Base-by-base conservation (phyloP, 2,329 filamentous ascomycete species). In the Didymella keratinophila region DNA sequence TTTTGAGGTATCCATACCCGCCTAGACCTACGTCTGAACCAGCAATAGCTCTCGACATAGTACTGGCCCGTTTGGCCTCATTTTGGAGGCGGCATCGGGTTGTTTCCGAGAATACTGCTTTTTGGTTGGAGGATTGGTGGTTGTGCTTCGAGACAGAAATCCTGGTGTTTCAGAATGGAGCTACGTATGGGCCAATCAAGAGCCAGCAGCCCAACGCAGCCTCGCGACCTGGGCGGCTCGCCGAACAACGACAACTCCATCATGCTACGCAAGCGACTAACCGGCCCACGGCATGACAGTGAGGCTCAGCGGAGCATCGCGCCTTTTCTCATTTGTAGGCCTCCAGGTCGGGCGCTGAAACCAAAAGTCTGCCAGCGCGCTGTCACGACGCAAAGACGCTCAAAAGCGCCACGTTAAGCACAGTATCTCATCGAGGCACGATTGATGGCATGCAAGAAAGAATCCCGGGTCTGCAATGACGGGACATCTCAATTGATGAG, bases 1-100 rank as follows among this genome's bases (percentile, higher is more conserved):
- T 76, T 76, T 77, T 77, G 72, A 77, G 67, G 74, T 69, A 70
- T 65, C 55, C 62, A 64, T 76, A 77, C 72, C 69, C 75, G 74
- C 75, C 62, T 61, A 68, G 71, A 67, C 63, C 68, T 71, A 71
- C 68, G 74, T 77, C 75, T 77, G 73, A 71, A 62, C 57, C 67
- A 44, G 69, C 67, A 69, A 73, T 70, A 70, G 66, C 51, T 53
- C 48, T 37, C 32, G 34, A 51, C 32, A 64, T 61, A 63, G 68
- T 54, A 77, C 68, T 77, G 75, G 75, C 65, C 63, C 54, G 71
- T 66, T 67, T 68, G 70, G 61, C 60, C 61, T 66, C 57, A 68
- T 61, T 66, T 66, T 68, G 39, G 55, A 67, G 52, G 65, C 68
- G 63, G 58, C 64, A 65, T 66, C 56, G 55, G 67, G 56, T 42